These are phyloP conservation scores for Corynespora cassiicola DNA, from an alignment of 2,329 filamentous ascomycete species.

Conservation along the genomic window DNA sequence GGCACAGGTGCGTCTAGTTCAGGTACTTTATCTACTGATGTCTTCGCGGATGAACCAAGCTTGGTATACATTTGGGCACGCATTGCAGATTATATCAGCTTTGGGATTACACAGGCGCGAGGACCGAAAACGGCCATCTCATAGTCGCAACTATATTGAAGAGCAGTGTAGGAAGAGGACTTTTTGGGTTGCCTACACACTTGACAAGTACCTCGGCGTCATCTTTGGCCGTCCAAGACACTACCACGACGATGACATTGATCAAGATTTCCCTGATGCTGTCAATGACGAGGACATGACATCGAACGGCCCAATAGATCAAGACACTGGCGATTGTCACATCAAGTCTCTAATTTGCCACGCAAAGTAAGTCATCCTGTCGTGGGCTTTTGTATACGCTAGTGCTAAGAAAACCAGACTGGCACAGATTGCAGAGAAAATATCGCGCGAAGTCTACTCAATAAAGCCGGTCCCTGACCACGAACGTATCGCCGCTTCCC, in stretches of 20 bases:
- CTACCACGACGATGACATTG: constrained; percentile 68
- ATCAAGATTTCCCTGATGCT: constrained; percentile 63
- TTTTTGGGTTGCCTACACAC: constrained; percentile 68
- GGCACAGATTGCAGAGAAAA: constrained; percentile 36
- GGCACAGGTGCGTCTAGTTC: constrained; percentile 62
- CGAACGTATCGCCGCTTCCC: constrained; percentile 47
- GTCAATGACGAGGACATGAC: constrained; percentile 66
- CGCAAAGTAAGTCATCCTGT: constrained; percentile 48
- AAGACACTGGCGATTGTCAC: constrained; percentile 53
- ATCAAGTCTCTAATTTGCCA: constrained; percentile 58
- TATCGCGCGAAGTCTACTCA: constrained; percentile 40
- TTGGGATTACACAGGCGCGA: constrained; percentile 50
- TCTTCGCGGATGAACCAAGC: constrained; percentile 65
- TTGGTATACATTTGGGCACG: constrained; percentile 65
- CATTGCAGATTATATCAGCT: constrained; percentile 58
- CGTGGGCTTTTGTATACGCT: too few species aligned
- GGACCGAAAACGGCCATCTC: constrained; percentile 31
- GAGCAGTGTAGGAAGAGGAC: constrained; percentile 62
- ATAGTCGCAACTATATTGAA: constrained; percentile 50
- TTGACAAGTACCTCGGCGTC: constrained; percentile 67
- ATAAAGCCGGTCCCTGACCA: constrained; percentile 39
- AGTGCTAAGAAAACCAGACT: constrained; percentile 15
- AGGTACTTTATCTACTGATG: constrained; percentile 63
- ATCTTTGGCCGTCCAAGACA: constrained; percentile 65
- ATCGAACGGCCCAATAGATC: constrained; percentile 41